phyloP scores from a whole-genome alignment of 768 basidiomycete species.

The Kwoniella shandongensis region DNA sequence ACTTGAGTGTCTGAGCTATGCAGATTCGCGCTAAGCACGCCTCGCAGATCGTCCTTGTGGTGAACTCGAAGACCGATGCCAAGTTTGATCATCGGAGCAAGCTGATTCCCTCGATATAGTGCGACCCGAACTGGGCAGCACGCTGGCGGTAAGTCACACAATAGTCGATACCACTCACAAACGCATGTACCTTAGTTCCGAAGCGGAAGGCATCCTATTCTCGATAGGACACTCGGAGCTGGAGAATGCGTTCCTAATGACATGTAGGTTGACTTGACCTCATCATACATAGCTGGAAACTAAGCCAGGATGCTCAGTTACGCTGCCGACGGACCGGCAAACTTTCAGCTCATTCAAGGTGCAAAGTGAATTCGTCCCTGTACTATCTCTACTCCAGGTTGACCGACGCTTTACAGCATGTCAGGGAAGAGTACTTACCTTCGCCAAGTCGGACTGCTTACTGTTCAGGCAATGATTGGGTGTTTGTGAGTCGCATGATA shows the following conservation, averaged over 20 bases:
- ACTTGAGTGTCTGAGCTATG: no score
- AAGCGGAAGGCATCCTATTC: conserved; percentile 80
- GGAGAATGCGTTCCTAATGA: conserved; percentile 83
- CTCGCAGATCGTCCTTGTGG: conserved; percentile 15
- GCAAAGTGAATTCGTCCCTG: conserved; percentile 56
- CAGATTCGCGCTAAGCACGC: not conserved
- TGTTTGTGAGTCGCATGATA: conserved; percentile 60
- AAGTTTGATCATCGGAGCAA: no score
- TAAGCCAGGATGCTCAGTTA: conserved; percentile 21
- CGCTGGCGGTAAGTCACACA: conserved; percentile 40
- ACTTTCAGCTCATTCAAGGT: conserved; percentile 89
- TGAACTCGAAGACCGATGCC: no score
- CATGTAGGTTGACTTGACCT: conserved; percentile 63
- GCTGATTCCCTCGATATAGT: conserved; percentile 58
- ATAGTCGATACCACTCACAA: not conserved
- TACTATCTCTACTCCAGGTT: conserved; percentile 1
- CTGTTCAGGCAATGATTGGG: conserved; percentile 83
- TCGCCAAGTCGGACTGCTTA: conserved; percentile 77
- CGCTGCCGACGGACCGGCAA: conserved; percentile 61
- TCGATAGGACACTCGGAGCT: conserved; percentile 69
- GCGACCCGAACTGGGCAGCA: conserved; percentile 65
- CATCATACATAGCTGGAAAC: not conserved
- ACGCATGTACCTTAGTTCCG: conserved; percentile 61
- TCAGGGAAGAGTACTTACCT: conserved; percentile 94
- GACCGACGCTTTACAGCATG: conserved; percentile 58